A percentile compares a stretch with the other conserved stretches of the same genome.
Evolutionary conservation across 1,284 basidiomycete genomes (phyloP).

Genomic region (Gastroboletus turbinatus): DNA sequence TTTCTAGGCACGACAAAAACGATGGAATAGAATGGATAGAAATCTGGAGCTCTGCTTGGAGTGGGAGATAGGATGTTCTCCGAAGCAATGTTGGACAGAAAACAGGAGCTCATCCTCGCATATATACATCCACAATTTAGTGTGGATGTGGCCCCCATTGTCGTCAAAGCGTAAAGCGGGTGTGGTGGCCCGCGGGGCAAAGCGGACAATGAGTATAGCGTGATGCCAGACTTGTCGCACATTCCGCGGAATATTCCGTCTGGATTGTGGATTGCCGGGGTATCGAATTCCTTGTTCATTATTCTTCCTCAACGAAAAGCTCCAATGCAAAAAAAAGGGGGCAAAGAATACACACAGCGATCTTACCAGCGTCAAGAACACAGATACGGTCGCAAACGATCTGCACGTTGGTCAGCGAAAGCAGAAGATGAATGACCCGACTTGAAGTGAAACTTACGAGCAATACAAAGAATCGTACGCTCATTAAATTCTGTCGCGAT

Average conservation of each 20-base stretch:
- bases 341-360: constrained; percentile 42
- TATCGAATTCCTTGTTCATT: constrained; percentile 58
- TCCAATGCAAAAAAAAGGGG: constrained; percentile 50
- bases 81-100: background rate
- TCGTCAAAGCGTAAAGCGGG: constrained; percentile 19
- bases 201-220: constrained; percentile 33
- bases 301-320: background rate
- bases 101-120: background rate
- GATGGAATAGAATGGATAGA: background rate
- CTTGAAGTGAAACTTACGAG: constrained; percentile 51
- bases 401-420: constrained; percentile 32
- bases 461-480: constrained; percentile 57
- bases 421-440: background rate
- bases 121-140: constrained; percentile 15
- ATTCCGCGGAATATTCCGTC: constrained; percentile 71
- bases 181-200: background rate
- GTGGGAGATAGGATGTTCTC: background rate
- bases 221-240: constrained; percentile 71
- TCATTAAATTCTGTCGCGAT: constrained; percentile 75
- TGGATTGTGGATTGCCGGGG: constrained; percentile 53
- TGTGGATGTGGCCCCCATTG: constrained; percentile 12
- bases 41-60: constrained; percentile 5
- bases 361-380: constrained; percentile 69
- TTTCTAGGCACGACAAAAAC: background rate
- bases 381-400: constrained; percentile 74